Base-by-base conservation (phyloP, 176 grass and related monocot species). In the Bothriochloa decipiens region DNA sequence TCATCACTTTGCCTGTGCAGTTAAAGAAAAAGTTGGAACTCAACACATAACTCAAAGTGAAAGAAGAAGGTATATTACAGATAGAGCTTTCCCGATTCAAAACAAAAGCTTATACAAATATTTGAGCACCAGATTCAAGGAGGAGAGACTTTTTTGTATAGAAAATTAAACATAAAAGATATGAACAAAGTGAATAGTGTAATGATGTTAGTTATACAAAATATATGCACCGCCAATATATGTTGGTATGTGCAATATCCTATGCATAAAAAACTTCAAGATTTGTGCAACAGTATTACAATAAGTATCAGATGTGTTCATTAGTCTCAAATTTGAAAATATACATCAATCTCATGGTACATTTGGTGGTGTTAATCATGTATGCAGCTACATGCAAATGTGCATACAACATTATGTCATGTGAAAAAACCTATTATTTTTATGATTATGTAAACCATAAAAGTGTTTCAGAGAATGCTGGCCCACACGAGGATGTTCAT, bases 1-100 rank as follows among this genome's bases (percentile, higher is more conserved):
- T 99, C 84, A 13, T 96, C 97, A 53, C 86, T 87, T 85, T 91
- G 79, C 85, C 96, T 98, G 45, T 35, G 55, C 18, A 7, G 14
- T 29, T 32, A 32, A 82, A 85, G 45, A 73, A 17, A 81, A 68
- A 25, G 3, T 49, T 83, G 17, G 46, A 61, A 75, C 58, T 76
- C 25, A 76, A 28, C 28, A 71, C 27, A 65, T 62, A 25, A 37
- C 28, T 25, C 33, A 64, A 50, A 79, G 15, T 18, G 55, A 68
- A 74, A 18, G 11, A 14, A 58, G 20, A 82, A 67, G 49, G 25
- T 7, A 81, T 40, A 73, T 7, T n/a, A 57, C 55, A 58, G 41
- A 75, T n/a, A 47, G 55, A 78, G 7, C 1, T 37, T 76, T 52
- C 49, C 18, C 40, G 8, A 76, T 89, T 47, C 49, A 32, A 85